These are phyloP conservation scores for Penicillium sp. DNA, from an alignment of 2,329 filamentous ascomycete species.

Conservation along the genomic window DNA sequence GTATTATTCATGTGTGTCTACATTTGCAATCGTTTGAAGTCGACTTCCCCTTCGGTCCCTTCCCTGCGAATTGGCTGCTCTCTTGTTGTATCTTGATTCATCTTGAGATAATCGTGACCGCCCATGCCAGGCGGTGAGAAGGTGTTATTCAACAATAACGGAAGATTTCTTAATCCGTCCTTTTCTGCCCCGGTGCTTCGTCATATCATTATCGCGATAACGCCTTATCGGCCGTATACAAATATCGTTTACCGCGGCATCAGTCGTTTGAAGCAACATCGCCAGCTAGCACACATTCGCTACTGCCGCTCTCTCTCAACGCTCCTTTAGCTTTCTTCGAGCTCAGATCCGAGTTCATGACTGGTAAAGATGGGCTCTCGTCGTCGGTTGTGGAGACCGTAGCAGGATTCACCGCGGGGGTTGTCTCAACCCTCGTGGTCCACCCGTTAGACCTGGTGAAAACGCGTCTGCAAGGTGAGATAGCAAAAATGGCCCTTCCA, in stretches of 20 bases:
- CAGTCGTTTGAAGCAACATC: too few relatives aligned
- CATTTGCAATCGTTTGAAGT: too few relatives aligned
- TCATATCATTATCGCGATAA: background rate
- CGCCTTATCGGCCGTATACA: background rate
- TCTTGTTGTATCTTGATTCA: background rate
- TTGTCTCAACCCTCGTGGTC: conserved; percentile 76
- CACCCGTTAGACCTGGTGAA: conserved; percentile 96
- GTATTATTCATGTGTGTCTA: too few relatives aligned
- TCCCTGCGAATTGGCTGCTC: background rate
- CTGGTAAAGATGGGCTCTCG: conserved; percentile 53
- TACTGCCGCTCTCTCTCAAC: background rate
- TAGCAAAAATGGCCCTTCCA: conserved; percentile 2
- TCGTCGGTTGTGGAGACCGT: conserved; percentile 78
- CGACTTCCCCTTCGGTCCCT: too few relatives aligned
- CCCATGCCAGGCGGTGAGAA: too few relatives aligned
- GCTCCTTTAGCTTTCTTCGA: background rate
- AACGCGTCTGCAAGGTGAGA: conserved; percentile 80
- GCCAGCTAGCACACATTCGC: background rate
- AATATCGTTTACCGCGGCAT: background rate
- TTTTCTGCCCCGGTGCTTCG: background rate
- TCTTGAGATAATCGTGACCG: background rate
- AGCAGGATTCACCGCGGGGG: conserved; percentile 83
- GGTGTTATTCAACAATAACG: background rate
- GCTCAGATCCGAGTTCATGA: conserved; percentile 33
- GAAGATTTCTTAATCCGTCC: background rate